These are phyloP conservation scores for Erodium trifolium DNA, from an alignment of 441 rosid genomes.

Conservation along the genomic window DNA sequence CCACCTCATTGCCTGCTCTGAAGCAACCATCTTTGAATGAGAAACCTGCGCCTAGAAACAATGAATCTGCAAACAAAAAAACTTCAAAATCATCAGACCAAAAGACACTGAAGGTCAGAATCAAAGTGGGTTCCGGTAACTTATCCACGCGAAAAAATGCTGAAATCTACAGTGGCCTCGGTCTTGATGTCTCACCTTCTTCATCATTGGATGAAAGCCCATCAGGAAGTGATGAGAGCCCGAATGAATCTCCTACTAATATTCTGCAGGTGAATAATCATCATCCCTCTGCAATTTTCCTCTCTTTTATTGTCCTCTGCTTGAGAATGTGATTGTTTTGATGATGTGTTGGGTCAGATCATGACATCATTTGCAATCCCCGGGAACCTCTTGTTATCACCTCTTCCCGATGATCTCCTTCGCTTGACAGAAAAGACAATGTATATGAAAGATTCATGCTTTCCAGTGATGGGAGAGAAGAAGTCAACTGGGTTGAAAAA, in stretches of 20 bases:
- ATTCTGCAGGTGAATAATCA: conserved; percentile 53
- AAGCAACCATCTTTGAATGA: conserved; percentile 36
- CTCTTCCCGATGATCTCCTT: conserved; percentile 49
- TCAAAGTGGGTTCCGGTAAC: conserved; percentile 81
- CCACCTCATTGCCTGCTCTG: conserved; percentile 28
- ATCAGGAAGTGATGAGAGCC: conserved; percentile 65
- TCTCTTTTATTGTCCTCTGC: conserved; percentile 12
- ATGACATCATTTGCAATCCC: conserved; percentile 47
- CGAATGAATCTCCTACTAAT: conserved; percentile 51
- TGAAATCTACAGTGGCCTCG: conserved; percentile 88
- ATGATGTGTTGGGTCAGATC: conserved; percentile 35
- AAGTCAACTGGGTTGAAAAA: conserved; percentile 29
- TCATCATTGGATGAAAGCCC: conserved; percentile 74
- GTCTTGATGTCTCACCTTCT: conserved; percentile 87
- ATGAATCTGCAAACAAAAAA: conserved; percentile 40
- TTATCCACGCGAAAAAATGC: conserved; percentile 59
- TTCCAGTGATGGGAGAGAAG: conserved; percentile 24
- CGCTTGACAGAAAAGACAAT: conserved; percentile 32
- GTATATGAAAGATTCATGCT: conserved; percentile 22
- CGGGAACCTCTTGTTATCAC: conserved; percentile 41
- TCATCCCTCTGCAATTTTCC: conserved; percentile 17
- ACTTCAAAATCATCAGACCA: conserved; percentile 44
- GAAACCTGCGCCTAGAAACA: conserved; percentile 29
- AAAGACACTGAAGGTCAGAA: conserved; percentile 72
- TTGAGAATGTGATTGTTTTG: conserved; percentile 12